Evolutionary conservation across 805 yeast genomes (phyloP).

Genomic region (Wickerhamomyces canadensis): DNA sequence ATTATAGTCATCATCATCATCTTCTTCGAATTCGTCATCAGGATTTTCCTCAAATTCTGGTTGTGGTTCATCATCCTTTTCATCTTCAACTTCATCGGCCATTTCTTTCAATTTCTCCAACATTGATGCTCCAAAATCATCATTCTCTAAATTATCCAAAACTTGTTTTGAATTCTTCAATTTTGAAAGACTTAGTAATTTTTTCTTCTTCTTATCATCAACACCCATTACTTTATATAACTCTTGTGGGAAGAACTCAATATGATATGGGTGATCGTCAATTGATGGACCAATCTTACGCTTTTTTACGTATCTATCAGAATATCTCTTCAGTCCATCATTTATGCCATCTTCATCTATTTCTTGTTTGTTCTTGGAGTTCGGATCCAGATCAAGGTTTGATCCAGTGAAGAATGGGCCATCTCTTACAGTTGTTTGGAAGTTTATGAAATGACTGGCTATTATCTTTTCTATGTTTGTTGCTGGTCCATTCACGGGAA

Average conservation of each 20-base stretch:
- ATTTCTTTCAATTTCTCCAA: slow-evolving; percentile 43
- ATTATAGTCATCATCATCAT: slow-evolving; percentile 59
- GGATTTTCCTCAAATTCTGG: slow-evolving; percentile 38
- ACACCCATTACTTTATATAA: slow-evolving; percentile 67
- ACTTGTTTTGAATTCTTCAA: slow-evolving; percentile 24
- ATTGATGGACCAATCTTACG: slow-evolving; percentile 66
- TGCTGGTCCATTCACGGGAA: slow-evolving; percentile 64
- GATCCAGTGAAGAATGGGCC: slow-evolving; percentile 67
- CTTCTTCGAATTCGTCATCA: slow-evolving; percentile 55
- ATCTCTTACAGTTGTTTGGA: slow-evolving; percentile 48
- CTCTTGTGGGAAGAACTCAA: slow-evolving; percentile 73
- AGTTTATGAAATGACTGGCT: slow-evolving; percentile 51
- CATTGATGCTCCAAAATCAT: slow-evolving; percentile 30
- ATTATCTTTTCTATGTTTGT: slow-evolving; percentile 43
- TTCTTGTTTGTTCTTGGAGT: slow-evolving; percentile 20
- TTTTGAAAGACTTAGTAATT: slow-evolving; percentile 37
- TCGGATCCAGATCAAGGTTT: slow-evolving; percentile 27
- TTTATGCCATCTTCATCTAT: slow-evolving; percentile 36
- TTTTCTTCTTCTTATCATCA: slow-evolving; percentile 45
- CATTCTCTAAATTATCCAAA: slow-evolving; percentile 18
- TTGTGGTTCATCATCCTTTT: slow-evolving; percentile 30
- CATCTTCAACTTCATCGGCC: slow-evolving; percentile 47
- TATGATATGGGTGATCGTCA: slow-evolving; percentile 71
- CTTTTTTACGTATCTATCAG: slow-evolving; percentile 72
- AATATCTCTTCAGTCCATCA: slow-evolving; percentile 77